Conservation (phyloP, 257 asterid genomes). For the Handroanthus guayacan region DNA sequence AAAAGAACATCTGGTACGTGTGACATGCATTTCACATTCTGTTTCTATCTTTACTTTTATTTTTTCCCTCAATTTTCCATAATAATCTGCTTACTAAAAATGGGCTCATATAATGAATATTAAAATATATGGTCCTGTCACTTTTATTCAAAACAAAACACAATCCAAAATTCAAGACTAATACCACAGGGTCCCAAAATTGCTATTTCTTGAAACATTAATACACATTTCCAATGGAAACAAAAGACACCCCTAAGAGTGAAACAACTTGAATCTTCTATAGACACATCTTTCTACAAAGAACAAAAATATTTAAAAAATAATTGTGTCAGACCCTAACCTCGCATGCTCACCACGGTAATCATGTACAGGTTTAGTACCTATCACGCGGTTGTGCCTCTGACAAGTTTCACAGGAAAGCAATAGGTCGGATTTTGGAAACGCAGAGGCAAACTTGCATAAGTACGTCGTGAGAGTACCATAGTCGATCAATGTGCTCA, state of each 20-base stretch:
- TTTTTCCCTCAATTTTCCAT: too few relatives aligned
- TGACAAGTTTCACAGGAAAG: slow-evolving; percentile 14
- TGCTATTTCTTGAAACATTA: slow-evolving; percentile 1
- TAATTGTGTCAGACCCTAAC: neutral
- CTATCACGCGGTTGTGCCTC: slow-evolving; percentile 17
- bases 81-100: neutral
- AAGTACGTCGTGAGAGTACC: neutral
- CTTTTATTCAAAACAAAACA: neutral
- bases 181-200: neutral
- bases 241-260: neutral
- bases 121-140: neutral
- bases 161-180: neutral
- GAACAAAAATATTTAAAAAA: neutral
- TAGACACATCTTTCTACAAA: slow-evolving; percentile 10
- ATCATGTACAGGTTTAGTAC: slow-evolving; percentile 22
- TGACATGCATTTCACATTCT: too few relatives aligned
- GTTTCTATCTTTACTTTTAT: too few relatives aligned
- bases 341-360: neutral
- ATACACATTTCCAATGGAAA: slow-evolving; percentile 1
- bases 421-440: slow-evolving; percentile 1
- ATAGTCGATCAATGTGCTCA: neutral
- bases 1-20: too few relatives aligned
- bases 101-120: neutral
- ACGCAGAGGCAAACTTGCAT: slow-evolving; percentile 26
- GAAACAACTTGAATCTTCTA: slow-evolving; percentile 19